Evolutionary conservation across 2,329 filamentous ascomycete genomes (phyloP).

Genomic region (Fusarium sp.): DNA sequence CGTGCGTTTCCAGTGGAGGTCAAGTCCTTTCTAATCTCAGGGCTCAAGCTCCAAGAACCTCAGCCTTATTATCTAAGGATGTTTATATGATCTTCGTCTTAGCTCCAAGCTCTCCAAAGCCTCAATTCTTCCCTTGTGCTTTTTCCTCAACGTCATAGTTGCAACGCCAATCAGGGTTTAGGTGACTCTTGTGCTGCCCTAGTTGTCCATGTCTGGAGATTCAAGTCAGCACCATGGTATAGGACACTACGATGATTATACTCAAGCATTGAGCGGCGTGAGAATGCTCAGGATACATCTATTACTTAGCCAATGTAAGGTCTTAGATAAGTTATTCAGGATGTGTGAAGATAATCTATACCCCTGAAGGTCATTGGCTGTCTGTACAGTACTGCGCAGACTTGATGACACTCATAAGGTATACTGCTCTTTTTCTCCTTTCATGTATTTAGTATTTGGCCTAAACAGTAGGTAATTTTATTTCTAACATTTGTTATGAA

Average conservation of each 20-base stretch:
- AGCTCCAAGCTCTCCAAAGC: background rate
- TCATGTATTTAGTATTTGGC: no score
- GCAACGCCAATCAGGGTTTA: background rate
- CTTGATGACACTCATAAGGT: no score
- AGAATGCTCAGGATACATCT: no score
- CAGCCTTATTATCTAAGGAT: constrained; percentile 27
- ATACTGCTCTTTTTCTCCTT: no score
- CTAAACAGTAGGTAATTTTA: no score
- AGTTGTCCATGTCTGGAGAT: background rate
- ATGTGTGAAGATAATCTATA: no score
- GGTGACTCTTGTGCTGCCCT: constrained; percentile 2
- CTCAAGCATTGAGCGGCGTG: background rate
- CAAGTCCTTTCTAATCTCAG: constrained; percentile 25
- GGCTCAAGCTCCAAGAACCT: constrained; percentile 17
- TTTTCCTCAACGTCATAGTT: constrained; percentile 27
- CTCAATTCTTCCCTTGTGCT: background rate
- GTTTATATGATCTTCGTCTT: constrained; percentile 1
- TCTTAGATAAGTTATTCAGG: no score
- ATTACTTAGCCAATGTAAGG: no score
- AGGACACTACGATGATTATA: no score
- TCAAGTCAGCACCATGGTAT: no score
- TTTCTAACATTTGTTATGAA: background rate
- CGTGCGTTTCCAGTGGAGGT: constrained; percentile 13
- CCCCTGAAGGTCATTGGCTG: no score
- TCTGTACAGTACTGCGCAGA: no score